Evolutionary conservation across 441 rosid genomes (phyloP).

Genomic region (Raphanus hybrid): DNA sequence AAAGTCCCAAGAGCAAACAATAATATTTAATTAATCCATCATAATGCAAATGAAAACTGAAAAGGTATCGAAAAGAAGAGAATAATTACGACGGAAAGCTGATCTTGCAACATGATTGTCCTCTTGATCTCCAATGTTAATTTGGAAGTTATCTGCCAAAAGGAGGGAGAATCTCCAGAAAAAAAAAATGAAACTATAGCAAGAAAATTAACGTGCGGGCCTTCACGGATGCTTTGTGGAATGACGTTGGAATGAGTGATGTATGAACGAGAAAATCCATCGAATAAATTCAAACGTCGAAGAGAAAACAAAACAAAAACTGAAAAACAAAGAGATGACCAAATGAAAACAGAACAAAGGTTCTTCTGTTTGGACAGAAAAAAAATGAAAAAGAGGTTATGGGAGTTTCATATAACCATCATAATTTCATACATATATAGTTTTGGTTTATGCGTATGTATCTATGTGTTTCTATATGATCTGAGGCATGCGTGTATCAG

Average conservation of each 20-base stretch:
- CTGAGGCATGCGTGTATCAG: neutral
- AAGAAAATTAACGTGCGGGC: neutral
- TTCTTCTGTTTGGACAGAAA: slow-evolving; percentile 31
- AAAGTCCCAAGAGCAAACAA: neutral
- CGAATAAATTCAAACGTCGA: slow-evolving; percentile 17
- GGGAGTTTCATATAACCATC: slow-evolving; percentile 38
- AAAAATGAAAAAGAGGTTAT: slow-evolving; percentile 26
- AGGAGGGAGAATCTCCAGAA: neutral
- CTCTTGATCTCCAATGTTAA: slow-evolving; percentile 12
- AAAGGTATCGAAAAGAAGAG: slow-evolving; percentile 15
- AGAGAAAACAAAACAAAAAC: slow-evolving; percentile 1
- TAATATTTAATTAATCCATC: neutral
- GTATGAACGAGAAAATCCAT: slow-evolving; percentile 25
- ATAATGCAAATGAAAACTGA: neutral
- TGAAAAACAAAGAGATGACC: slow-evolving; percentile 20
- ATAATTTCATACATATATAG: slow-evolving; percentile 12
- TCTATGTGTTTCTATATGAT: neutral
- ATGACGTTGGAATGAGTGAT: slow-evolving; percentile 21
- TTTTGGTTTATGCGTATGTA: slow-evolving; percentile 19
- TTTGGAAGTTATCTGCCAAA: neutral
- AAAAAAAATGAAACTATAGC: neutral
- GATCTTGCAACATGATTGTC: slow-evolving; percentile 27
- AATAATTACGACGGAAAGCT: slow-evolving; percentile 26
- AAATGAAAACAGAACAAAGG: slow-evolving; percentile 17
- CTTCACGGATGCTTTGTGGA: slow-evolving; percentile 26